phyloP scores from a whole-genome alignment of 2,329 filamentous ascomycete genomes.

The Scytalidium lignicola region DNA sequence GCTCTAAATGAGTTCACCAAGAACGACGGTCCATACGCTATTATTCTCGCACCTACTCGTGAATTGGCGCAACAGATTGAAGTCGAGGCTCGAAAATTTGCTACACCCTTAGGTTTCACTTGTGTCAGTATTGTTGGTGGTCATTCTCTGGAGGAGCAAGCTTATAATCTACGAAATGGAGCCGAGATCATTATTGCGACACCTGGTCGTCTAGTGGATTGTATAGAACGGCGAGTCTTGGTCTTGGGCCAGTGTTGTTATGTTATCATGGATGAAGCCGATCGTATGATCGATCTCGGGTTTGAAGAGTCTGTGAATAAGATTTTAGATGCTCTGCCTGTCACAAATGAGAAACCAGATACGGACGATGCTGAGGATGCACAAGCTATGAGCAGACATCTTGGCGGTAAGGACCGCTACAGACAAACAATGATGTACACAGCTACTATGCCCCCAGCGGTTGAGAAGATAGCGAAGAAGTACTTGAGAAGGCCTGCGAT shows the following conservation, averaged over 20 bases:
- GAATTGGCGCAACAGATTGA: conserved; percentile 98
- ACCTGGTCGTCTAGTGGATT: conserved; percentile 92
- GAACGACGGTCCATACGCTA: conserved; percentile 94
- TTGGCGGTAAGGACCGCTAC: conserved; percentile 74
- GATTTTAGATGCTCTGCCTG: conserved; percentile 89
- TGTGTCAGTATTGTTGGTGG: conserved; percentile 98
- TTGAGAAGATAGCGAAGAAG: conserved; percentile 95
- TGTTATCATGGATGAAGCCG: conserved; percentile 98
- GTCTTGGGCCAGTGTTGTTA: conserved; percentile 97
- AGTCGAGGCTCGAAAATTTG: conserved; percentile 88
- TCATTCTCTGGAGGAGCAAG: conserved; percentile 90
- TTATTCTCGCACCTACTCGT: conserved; percentile 92
- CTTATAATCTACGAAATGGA: conserved; percentile 82
- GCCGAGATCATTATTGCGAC: conserved; percentile 99
- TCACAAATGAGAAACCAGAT: conserved; percentile 92
- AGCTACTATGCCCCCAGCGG: conserved; percentile 88
- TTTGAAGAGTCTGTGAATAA: conserved; percentile 98
- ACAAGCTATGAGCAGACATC: conserved; percentile 73
- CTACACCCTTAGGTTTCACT: conserved; percentile 82
- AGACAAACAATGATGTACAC: conserved; percentile 99
- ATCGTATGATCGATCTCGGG: conserved; percentile 97
- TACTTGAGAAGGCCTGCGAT: conserved; percentile 91
- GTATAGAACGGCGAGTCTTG: conserved; percentile 85
- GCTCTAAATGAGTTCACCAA: conserved; percentile 79
- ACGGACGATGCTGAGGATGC: conserved; percentile 85